These are phyloP conservation scores for Apiospora hydei DNA, from an alignment of 2,329 filamentous ascomycete species.

Conservation along the genomic window DNA sequence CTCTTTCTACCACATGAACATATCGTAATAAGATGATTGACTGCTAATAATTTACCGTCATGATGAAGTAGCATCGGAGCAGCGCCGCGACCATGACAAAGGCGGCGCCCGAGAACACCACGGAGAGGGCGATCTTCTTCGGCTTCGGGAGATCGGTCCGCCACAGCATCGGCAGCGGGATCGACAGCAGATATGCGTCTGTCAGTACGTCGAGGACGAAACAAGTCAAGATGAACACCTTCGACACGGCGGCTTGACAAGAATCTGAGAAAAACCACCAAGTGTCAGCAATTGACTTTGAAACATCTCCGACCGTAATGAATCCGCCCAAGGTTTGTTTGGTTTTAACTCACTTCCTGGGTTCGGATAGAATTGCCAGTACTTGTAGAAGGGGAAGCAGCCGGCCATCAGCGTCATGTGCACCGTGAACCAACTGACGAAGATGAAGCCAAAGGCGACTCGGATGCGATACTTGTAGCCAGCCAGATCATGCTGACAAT, in stretches of 20 bases:
- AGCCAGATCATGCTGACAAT: conserved; percentile 22
- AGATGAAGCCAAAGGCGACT: conserved; percentile 25
- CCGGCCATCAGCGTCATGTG: conserved; percentile 26
- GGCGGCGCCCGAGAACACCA: conserved; percentile 26
- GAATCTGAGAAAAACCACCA: conserved; percentile 20
- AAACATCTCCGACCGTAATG: neutral
- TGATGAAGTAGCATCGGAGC: conserved; percentile 26
- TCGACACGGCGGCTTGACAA: conserved; percentile 28
- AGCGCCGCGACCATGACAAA: conserved; percentile 28
- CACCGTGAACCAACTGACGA: conserved; percentile 27
- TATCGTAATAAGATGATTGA: neutral
- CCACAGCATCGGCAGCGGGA: conserved; percentile 30
- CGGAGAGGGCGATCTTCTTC: conserved; percentile 23
- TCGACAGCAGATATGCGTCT: conserved; percentile 28
- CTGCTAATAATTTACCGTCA: conserved; percentile 22
- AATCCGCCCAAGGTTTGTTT: neutral
- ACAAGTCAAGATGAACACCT: conserved; percentile 25
- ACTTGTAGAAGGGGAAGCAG: conserved; percentile 29
- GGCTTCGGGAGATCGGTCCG: conserved; percentile 10
- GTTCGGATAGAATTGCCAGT: conserved; percentile 32
- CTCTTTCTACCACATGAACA: neutral
- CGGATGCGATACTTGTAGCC: conserved; percentile 26
- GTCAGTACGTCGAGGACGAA: conserved; percentile 28
- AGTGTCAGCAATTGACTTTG: neutral
- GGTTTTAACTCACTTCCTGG: conserved; percentile 29